Evolutionary conservation across 1,284 basidiomycete species (phyloP).

Genomic region (Pseudomicrostroma phylloplanum): DNA sequence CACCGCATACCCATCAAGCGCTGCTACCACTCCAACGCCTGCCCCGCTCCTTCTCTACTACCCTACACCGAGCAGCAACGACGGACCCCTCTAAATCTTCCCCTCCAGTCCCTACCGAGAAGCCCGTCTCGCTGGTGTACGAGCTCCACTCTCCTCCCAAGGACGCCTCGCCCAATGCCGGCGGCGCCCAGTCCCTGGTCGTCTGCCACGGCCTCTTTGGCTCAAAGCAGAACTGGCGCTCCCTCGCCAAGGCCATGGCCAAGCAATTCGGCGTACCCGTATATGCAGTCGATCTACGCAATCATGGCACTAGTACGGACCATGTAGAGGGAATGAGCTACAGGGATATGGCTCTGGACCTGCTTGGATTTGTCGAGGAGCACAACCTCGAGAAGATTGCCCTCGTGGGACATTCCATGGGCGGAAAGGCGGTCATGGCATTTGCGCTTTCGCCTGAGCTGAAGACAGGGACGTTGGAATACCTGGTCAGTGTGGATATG

Average conservation of each 20-base stretch:
- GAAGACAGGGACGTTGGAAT: conserved; percentile 53
- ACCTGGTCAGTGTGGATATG: conserved; percentile 75
- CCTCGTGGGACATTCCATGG: conserved; percentile 80
- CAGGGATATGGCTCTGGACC: conserved; percentile 63
- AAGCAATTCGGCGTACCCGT: conserved; percentile 61
- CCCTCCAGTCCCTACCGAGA: background rate
- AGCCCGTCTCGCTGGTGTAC: conserved; percentile 3
- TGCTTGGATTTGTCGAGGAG: conserved; percentile 57
- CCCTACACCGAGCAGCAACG: too few species aligned
- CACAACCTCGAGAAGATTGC: conserved; percentile 57
- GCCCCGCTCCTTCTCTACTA: too few species aligned
- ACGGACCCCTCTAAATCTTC: background rate
- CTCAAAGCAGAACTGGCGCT: conserved; percentile 72
- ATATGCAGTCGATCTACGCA: conserved; percentile 73
- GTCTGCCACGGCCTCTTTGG: conserved; percentile 51
- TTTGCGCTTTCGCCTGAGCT: conserved; percentile 61
- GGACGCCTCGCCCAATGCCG: background rate
- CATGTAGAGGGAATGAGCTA: conserved; percentile 63
- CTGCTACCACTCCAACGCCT: too few species aligned
- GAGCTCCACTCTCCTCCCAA: background rate
- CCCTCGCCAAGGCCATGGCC: conserved; percentile 63
- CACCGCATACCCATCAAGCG: too few species aligned
- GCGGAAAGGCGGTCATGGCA: conserved; percentile 78
- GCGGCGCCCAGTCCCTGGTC: background rate
- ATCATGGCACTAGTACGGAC: conserved; percentile 74